A percentile compares a stretch with the other conserved stretches of the same genome.
phyloP scores from a whole-genome alignment of 2,329 filamentous ascomycete genomes.

The Aspergillus fumigatiaffinis region DNA sequence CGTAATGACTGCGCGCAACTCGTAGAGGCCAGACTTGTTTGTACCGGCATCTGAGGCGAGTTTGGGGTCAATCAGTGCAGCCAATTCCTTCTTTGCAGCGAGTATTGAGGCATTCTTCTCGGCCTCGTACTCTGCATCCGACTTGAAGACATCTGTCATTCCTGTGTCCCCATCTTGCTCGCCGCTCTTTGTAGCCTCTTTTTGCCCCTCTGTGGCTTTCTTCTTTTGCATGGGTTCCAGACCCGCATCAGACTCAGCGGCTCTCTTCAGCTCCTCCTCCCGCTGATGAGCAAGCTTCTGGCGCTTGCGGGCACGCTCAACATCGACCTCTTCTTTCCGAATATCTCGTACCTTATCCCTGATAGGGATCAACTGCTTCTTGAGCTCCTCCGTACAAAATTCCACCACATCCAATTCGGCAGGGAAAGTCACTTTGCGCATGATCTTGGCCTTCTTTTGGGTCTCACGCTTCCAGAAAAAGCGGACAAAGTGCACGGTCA shows the following conservation, averaged over 20 bases:
- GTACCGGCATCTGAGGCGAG: slow-evolving; percentile 73
- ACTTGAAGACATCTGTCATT: slow-evolving; percentile 78
- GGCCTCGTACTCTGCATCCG: slow-evolving; percentile 85
- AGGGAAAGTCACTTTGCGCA: slow-evolving; percentile 97
- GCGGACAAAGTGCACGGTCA: slow-evolving; percentile 94
- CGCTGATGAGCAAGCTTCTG: slow-evolving; percentile 68
- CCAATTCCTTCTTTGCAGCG: slow-evolving; percentile 81
- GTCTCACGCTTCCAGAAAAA: slow-evolving; percentile 97
- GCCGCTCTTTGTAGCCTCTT: slow-evolving; percentile 45
- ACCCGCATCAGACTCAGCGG: slow-evolving; percentile 26
- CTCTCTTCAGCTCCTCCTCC: slow-evolving; percentile 48
- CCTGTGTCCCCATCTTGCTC: slow-evolving; percentile 65
- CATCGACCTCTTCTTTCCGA: slow-evolving; percentile 89
- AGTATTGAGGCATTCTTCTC: slow-evolving; percentile 74
- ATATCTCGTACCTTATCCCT: slow-evolving; percentile 94
- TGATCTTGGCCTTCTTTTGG: slow-evolving; percentile 98
- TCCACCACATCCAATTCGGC: slow-evolving; percentile 89
- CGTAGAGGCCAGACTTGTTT: slow-evolving; percentile 93
- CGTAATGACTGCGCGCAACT: slow-evolving; percentile 88
- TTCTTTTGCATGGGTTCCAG: slow-evolving; percentile 47
- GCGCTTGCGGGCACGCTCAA: slow-evolving; percentile 85
- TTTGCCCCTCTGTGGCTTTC: slow-evolving; percentile 48
- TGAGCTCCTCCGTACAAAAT: slow-evolving; percentile 89
- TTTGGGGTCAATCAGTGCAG: slow-evolving; percentile 69
- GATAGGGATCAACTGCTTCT: slow-evolving; percentile 79